These are phyloP conservation scores for Mycena pura DNA, from an alignment of 768 basidiomycete genomes.

Conservation along the genomic window DNA sequence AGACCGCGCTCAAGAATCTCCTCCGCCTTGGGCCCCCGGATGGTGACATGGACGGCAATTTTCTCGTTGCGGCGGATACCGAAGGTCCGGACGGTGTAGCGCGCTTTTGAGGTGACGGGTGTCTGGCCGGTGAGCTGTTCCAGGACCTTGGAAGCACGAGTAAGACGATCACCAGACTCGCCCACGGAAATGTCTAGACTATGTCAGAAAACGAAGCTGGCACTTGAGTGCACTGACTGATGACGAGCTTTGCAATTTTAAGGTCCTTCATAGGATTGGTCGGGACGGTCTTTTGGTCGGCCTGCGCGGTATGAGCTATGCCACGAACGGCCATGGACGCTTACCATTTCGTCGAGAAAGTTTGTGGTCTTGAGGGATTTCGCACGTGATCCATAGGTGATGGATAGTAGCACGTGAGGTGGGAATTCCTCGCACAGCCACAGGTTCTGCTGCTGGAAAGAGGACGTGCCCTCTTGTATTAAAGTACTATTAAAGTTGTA, in stretches of 20 bases:
- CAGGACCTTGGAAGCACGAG: constrained; percentile 98
- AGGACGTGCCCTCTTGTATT: too few relatives aligned
- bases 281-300: constrained; percentile 88
- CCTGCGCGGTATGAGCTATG: constrained; percentile 47
- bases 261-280: constrained; percentile 97
- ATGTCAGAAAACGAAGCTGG: constrained; percentile 17
- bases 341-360: constrained; percentile 25
- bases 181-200: constrained; percentile 96
- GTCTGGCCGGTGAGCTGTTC: constrained; percentile 99
- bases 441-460: too few relatives aligned
- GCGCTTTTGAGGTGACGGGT: constrained; percentile 98
- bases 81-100: constrained; percentile 99
- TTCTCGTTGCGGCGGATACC: constrained; percentile 99
- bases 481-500: too few relatives aligned
- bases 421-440: constrained; percentile 3
- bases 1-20: constrained; percentile 98
- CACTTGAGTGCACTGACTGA: constrained; percentile 75
- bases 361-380: not conserved
- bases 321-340: not conserved
- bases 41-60: constrained; percentile 98
- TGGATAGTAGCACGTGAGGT: not conserved
- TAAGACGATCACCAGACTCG: constrained; percentile 98
- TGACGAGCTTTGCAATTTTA: constrained; percentile 97
- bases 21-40: constrained; percentile 99
- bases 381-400: not conserved